Evolutionary conservation across 768 basidiomycete species (phyloP).

Genomic region (Suillus luteus): DNA sequence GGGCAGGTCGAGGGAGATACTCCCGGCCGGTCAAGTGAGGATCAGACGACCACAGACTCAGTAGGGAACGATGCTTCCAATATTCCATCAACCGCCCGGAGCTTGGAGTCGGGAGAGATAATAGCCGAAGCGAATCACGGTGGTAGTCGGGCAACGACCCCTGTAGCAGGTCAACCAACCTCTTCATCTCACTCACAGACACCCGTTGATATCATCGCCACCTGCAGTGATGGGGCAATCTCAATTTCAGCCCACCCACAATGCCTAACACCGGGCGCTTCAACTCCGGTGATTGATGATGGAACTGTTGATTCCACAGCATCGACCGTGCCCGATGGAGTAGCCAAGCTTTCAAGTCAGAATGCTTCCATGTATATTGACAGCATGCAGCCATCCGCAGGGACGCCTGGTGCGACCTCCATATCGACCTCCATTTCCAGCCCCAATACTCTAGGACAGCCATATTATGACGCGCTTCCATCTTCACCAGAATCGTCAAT

Average conservation of each 20-base stretch:
- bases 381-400: slow-evolving; percentile 11
- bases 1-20: slow-evolving; percentile 35
- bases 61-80: slow-evolving; percentile 10
- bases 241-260: slow-evolving; percentile 17
- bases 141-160: slow-evolving; percentile 32
- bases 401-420: slow-evolving; percentile 25
- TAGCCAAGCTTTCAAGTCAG: slow-evolving; percentile 4
- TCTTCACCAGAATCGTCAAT: slow-evolving; percentile 45
- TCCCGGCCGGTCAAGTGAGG: slow-evolving; percentile 11
- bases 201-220: slow-evolving; percentile 30
- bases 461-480: slow-evolving; percentile 43
- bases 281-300: slow-evolving; percentile 14
- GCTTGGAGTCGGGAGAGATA: slow-evolving; percentile 17
- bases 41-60: slow-evolving; percentile 11
- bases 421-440: slow-evolving; percentile 32
- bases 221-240: slow-evolving; percentile 30
- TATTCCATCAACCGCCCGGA: slow-evolving; percentile 12
- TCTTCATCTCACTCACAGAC: slow-evolving; percentile 29
- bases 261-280: slow-evolving; percentile 18
- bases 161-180: slow-evolving; percentile 38
- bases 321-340: slow-evolving; percentile 6
- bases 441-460: slow-evolving; percentile 23
- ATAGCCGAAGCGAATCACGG: slow-evolving; percentile 13
- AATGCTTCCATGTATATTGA: slow-evolving; percentile 6
- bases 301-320: slow-evolving; percentile 11